phyloP scores from a whole-genome alignment of 441 rosid species.

The Syzygium malaccense region DNA sequence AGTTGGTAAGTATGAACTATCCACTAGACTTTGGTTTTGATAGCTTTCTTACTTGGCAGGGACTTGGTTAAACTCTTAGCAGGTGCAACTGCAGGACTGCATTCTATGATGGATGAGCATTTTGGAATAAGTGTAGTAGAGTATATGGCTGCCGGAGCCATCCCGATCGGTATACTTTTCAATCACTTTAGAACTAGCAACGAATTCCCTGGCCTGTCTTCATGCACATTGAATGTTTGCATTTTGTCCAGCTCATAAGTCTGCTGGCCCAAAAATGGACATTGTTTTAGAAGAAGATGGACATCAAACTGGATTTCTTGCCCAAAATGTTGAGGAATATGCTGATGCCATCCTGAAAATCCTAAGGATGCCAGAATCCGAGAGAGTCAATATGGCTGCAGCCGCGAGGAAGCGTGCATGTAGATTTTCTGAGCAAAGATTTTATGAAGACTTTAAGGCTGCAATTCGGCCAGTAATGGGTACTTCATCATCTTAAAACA shows the following conservation, averaged over 20 bases:
- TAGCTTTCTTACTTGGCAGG: constrained; percentile 31
- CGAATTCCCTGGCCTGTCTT: not conserved
- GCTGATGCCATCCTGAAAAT: constrained; percentile 61
- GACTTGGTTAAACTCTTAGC: constrained; percentile 66
- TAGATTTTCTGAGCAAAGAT: constrained; percentile 69
- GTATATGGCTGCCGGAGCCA: constrained; percentile 93
- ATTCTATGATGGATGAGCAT: constrained; percentile 91
- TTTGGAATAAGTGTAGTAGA: constrained; percentile 91
- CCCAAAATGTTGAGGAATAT: constrained; percentile 55
- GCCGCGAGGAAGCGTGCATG: constrained; percentile 66
- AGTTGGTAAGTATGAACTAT: not conserved
- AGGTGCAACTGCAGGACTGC: constrained; percentile 69
- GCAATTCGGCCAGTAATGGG: constrained; percentile 42
- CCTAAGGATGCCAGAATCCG: constrained; percentile 46
- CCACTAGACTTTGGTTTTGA: not conserved
- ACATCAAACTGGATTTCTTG: constrained; percentile 76
- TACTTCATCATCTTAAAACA: not conserved
- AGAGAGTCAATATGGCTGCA: constrained; percentile 65
- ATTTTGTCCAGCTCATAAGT: constrained; percentile 59
- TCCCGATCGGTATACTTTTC: constrained; percentile 63
- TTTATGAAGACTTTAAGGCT: constrained; percentile 60
- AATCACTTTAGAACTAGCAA: not conserved
- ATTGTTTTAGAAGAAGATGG: constrained; percentile 86
- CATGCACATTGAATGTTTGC: not conserved
- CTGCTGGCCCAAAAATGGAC: constrained; percentile 95